These are phyloP conservation scores for Talaromyces ruber DNA, from an alignment of 495 filamentous ascomycete genomes.

Conservation along the genomic window DNA sequence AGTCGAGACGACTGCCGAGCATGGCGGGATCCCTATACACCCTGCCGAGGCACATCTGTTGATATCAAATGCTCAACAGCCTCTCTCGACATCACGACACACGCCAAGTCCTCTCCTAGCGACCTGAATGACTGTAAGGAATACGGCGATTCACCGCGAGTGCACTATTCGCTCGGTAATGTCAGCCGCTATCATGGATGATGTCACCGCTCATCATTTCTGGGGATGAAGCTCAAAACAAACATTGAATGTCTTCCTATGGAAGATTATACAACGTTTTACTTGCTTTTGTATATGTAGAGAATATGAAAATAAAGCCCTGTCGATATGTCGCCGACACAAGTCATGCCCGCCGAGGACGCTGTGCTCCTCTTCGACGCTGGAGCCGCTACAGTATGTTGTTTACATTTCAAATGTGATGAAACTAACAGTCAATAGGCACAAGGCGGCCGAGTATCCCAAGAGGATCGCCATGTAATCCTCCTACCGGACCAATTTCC, in stretches of 20 bases:
- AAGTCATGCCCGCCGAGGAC: conserved; percentile 18
- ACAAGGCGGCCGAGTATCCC: conserved; percentile 21
- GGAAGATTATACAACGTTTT: background rate
- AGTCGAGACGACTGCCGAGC: too few species aligned
- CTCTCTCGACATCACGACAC: background rate
- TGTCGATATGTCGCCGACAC: conserved; percentile 13
- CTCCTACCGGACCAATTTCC: conserved; percentile 26
- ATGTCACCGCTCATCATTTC: conserved; percentile 25
- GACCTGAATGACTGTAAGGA: background rate
- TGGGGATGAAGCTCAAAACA: background rate
- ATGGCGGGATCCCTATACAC: background rate
- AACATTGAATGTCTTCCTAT: background rate
- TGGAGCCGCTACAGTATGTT: conserved; percentile 22
- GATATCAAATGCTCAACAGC: background rate
- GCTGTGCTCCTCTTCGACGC: conserved; percentile 24
- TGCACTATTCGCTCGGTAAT: background rate
- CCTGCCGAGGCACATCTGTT: background rate
- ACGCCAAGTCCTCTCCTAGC: background rate
- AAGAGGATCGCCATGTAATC: conserved; percentile 25
- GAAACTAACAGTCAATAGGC: conserved; percentile 15
- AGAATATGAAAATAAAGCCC: conserved; percentile 3
- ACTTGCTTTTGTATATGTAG: background rate
- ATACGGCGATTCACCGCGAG: background rate
- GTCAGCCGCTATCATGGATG: conserved; percentile 8
- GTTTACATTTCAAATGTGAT: background rate